A percentile compares a stretch with the other conserved stretches of the same genome.
Evolutionary conservation across 1,139 yeast species (phyloP).

Genomic region (Yamadazyma triangularis): DNA sequence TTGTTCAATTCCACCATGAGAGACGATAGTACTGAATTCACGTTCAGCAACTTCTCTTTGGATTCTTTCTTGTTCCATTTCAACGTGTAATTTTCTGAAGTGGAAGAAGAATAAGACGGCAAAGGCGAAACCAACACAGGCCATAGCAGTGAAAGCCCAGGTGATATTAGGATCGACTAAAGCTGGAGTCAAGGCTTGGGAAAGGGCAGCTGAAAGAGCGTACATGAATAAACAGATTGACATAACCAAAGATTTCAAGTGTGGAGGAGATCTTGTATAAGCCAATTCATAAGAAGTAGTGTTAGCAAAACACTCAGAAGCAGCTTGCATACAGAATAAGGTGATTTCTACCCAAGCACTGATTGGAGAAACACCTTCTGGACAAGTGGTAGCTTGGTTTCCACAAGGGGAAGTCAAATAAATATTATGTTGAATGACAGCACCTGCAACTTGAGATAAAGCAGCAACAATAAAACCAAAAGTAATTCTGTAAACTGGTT

Average conservation of each 20-base stretch:
- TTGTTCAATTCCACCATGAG: conserved; percentile 12
- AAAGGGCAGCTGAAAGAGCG: conserved; percentile 57
- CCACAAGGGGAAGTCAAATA: conserved; percentile 39
- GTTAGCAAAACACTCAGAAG: conserved; percentile 66
- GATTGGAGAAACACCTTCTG: conserved; percentile 42
- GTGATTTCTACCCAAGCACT: conserved; percentile 54
- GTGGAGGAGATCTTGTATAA: conserved; percentile 62
- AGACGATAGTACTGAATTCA: conserved; percentile 3
- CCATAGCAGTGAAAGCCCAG: conserved; percentile 16
- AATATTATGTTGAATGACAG: conserved; percentile 31
- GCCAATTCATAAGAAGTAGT: conserved; percentile 70
- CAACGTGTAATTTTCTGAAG: conserved; percentile 50
- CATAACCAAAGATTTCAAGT: conserved; percentile 66
- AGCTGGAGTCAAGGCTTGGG: conserved; percentile 53
- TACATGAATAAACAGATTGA: conserved; percentile 59
- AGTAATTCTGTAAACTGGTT: conserved; percentile 32
- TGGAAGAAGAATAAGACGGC: conserved; percentile 41
- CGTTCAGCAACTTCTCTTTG: conserved; percentile 19
- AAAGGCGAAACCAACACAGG: conserved; percentile 20
- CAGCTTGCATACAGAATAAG: conserved; percentile 53
- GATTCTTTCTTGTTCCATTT: conserved; percentile 43
- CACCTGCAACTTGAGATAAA: conserved; percentile 37
- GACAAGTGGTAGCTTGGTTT: conserved; percentile 43
- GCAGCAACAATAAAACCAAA: conserved; percentile 35
- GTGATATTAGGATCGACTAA: conserved; percentile 15